Conservation (phyloP, 2,329 filamentous ascomycete genomes). For the Botrytis medusae region DNA sequence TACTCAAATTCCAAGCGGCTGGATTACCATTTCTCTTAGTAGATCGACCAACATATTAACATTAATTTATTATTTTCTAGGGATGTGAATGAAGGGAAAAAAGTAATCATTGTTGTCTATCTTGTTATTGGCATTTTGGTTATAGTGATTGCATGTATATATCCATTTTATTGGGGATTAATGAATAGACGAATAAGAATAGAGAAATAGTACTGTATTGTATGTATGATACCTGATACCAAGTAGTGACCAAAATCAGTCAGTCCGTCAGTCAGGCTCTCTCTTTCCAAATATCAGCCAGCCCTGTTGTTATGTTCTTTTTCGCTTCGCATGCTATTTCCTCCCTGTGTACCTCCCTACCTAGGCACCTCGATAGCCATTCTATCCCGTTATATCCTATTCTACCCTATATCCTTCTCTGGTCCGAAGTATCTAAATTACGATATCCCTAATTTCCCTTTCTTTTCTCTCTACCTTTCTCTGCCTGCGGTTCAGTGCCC, state of each 20-base stretch:
- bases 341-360: background rate
- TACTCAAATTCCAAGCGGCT: background rate
- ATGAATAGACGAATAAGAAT: background rate
- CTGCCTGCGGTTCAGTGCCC: background rate
- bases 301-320: background rate
- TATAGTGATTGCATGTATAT: too few species aligned
- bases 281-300: too few species aligned
- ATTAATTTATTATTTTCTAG: background rate
- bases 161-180: background rate
- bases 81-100: background rate
- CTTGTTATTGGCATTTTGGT: too few species aligned
- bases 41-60: background rate
- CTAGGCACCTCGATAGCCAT: background rate
- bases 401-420: background rate
- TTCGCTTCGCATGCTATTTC: background rate
- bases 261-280: too few species aligned
- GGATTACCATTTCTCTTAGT: background rate
- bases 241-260: background rate
- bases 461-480: background rate
- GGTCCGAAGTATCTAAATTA: background rate
- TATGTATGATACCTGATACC: too few species aligned
- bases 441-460: background rate
- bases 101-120: background rate
- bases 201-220: too few species aligned
- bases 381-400: background rate